Conservation (phyloP, 1,139 yeast genomes). For the Suhomyces yuchorum region DNA sequence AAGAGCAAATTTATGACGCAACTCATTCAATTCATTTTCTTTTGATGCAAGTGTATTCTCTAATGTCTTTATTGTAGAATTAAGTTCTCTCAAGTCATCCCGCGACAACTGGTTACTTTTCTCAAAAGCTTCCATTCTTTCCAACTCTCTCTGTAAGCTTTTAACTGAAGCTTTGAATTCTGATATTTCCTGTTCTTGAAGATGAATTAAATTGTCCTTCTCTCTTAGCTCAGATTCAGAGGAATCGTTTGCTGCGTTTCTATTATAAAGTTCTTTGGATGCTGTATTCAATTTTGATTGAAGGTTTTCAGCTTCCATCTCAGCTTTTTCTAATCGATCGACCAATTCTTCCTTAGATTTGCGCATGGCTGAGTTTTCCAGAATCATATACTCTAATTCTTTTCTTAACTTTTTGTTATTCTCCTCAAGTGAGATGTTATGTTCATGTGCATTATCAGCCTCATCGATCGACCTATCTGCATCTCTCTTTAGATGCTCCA, state of each 20-base stretch:
- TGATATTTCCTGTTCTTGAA: neutral
- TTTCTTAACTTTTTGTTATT: neutral
- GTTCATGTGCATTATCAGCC: constrained; percentile 7
- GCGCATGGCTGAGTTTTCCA: neutral
- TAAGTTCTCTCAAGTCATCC: constrained; percentile 2
- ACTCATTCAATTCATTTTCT: constrained; percentile 1
- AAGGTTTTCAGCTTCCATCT: neutral
- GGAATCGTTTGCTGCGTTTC: neutral
- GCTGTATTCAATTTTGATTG: neutral
- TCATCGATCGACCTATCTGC: constrained; percentile 15
- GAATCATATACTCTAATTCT: neutral
- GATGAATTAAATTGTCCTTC: neutral
- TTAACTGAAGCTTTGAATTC: constrained; percentile 1
- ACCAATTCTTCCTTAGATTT: neutral
- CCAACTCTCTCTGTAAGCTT: constrained; percentile 1
- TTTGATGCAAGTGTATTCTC: neutral
- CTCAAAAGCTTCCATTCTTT: constrained; percentile 6
- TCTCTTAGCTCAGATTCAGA: neutral
- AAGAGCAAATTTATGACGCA: constrained; percentile 1
- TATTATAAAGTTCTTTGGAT: neutral
- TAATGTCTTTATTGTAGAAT: neutral
- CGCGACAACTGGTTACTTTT: neutral
- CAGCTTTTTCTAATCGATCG: neutral
- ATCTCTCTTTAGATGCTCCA: constrained; percentile 22
- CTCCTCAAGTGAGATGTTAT: constrained; percentile 7